Evolutionary conservation across 78 protist genomes (phyloP).

Genomic region (Dictyostelium intermedium): DNA sequence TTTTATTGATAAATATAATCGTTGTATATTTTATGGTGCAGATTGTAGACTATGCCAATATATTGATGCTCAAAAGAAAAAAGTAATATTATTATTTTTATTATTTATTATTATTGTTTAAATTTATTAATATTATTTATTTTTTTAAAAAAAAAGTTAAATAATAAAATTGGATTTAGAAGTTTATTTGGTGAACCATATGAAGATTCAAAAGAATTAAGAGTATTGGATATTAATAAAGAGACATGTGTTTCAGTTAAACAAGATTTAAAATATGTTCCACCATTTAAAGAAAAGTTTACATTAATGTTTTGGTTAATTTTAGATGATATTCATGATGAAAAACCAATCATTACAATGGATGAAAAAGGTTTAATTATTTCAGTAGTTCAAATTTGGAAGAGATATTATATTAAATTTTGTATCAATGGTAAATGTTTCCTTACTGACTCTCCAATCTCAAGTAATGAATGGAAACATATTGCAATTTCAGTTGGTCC

Average conservation of each 20-base stretch:
- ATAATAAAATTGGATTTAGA: background rate
- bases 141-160: background rate
- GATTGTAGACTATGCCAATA: constrained; percentile 54
- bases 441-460: constrained; percentile 8
- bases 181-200: constrained; percentile 24
- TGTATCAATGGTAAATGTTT: background rate
- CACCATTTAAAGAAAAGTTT: background rate
- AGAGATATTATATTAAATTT: background rate
- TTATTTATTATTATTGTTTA: background rate
- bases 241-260: background rate
- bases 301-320: constrained; percentile 39
- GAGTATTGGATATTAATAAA: background rate
- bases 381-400: background rate
- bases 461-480: constrained; percentile 21
- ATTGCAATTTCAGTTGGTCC: constrained; percentile 11
- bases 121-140: background rate
- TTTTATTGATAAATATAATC: constrained; percentile 27
- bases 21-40: constrained; percentile 50
- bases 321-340: background rate
- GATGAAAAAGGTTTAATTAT: background rate
- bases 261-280: background rate
- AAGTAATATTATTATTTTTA: background rate
- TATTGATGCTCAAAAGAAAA: background rate
- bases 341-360: background rate
- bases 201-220: background rate